Conservation (phyloP, 2,329 filamentous ascomycete species). For the Phyllosticta paracitricarpa region DNA sequence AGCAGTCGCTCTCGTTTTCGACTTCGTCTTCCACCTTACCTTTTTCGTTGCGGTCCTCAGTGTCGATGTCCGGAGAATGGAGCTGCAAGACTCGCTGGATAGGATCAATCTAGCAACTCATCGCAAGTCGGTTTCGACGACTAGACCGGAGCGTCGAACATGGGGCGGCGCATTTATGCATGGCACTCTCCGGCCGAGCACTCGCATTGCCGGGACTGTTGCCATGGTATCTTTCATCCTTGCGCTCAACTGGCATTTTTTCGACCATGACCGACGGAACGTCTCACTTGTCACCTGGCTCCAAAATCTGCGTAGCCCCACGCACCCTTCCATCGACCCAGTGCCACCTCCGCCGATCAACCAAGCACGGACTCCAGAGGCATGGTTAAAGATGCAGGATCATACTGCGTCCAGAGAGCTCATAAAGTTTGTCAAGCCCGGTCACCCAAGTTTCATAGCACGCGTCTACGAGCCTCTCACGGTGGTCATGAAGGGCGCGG, state of each 20-base stretch:
- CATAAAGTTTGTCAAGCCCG: slow-evolving; percentile 64
- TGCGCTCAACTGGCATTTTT: slow-evolving; percentile 69
- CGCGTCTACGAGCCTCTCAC: slow-evolving; percentile 65
- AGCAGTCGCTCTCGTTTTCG: slow-evolving; percentile 63
- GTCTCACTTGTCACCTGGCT: slow-evolving; percentile 22
- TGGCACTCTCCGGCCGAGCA: slow-evolving; percentile 58
- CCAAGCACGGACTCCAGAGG: slow-evolving; percentile 63
- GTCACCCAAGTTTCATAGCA: slow-evolving; percentile 61
- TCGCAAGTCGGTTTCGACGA: slow-evolving; percentile 22
- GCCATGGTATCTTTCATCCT: slow-evolving; percentile 64
- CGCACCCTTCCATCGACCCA: slow-evolving; percentile 19
- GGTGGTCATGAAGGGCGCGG: slow-evolving; percentile 59
- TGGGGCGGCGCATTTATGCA: slow-evolving; percentile 55
- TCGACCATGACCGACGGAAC: slow-evolving; percentile 44
- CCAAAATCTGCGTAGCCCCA: slow-evolving; percentile 6
- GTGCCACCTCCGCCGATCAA: slow-evolving; percentile 51
- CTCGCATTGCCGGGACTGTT: slow-evolving; percentile 63
- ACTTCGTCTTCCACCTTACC: slow-evolving; percentile 68
- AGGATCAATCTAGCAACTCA: slow-evolving; percentile 22
- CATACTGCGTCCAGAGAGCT: slow-evolving; percentile 69
- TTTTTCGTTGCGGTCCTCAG: slow-evolving; percentile 73
- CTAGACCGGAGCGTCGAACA: slow-evolving; percentile 36
- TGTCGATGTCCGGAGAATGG: slow-evolving; percentile 66
- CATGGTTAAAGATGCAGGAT: slow-evolving; percentile 69
- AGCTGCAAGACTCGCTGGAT: slow-evolving; percentile 62